Evolutionary conservation across 2,329 filamentous ascomycete genomes (phyloP), one percentile per base, ranked within the genome.

Genomic region (Apiospora arundinis): DNA sequence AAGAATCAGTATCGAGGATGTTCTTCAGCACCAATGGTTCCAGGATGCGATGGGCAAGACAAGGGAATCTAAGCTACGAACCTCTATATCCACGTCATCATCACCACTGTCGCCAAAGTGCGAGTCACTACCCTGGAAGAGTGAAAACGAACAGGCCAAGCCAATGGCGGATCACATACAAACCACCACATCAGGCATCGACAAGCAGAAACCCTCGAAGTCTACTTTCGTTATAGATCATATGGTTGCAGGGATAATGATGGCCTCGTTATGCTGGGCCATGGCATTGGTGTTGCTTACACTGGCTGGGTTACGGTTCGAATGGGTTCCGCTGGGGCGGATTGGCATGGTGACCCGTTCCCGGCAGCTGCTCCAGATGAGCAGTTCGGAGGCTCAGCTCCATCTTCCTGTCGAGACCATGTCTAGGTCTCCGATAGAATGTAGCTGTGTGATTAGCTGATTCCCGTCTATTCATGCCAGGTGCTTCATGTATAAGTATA

Each of bases 11-110:
- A 63, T 71, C 42, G 37, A 42, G 12, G 49, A 46, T 16, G 28
- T 69, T 3, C 42, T 71, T 52, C 37, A 28, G 14, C 70, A 71
- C 23, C 66, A 42, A 18, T 71, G 70, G 70, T 71, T 71, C 40
- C 56, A 40, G 9, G 14, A 40, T 8, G 14, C 9, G 56, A 40
- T 40, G 21, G 56, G 21, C 4, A 7, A n/a, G 4, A 14, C n/a
- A 32, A 63, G 21, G n/a, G 21, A 28, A 12, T 14, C 56, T 40
- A 18, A 23, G 11, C 56, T 63, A 9, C 56, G 56, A 21, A 9
- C n/a, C 7, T 63, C 56, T n/a, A 28, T 63, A 5, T 40, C 56
- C 3, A 8, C 32, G 11, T 40, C 56, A 5, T 40, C 32, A n/a
- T 63, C 32, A 6, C 56, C 56, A 18, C 4, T 40, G 56, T 63